These are phyloP conservation scores for Bimuria novae-zelandiae DNA, from an alignment of 2,329 filamentous ascomycete genomes.

Conservation along the genomic window DNA sequence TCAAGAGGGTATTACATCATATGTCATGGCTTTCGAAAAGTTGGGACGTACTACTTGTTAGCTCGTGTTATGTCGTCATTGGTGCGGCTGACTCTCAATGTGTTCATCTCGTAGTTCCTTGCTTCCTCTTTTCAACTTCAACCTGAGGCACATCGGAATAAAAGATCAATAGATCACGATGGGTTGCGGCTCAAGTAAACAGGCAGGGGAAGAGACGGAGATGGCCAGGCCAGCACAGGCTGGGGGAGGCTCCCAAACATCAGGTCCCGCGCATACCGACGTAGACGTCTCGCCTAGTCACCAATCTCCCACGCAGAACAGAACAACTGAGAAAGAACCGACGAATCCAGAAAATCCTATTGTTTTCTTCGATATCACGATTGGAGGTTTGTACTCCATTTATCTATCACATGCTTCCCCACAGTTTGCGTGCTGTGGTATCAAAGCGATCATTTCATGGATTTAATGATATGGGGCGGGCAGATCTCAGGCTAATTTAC, in stretches of 20 bases:
- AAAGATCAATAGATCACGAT: constrained; percentile 1
- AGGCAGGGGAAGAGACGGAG: constrained; percentile 13
- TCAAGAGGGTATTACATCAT: background rate
- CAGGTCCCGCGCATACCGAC: background rate
- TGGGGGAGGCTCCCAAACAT: background rate
- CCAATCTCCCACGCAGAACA: background rate
- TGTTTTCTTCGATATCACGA: constrained; percentile 22
- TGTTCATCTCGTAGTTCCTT: background rate
- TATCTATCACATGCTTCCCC: background rate
- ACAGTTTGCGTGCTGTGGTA: background rate
- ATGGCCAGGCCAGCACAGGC: constrained; percentile 14
- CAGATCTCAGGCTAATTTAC: no score
- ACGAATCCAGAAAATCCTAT: constrained; percentile 20
- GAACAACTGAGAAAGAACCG: constrained; percentile 9
- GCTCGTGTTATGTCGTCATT: background rate
- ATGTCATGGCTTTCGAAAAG: background rate
- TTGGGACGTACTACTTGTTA: background rate
- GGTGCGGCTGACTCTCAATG: background rate
- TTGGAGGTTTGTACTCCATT: constrained; percentile 11
- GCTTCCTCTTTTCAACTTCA: background rate
- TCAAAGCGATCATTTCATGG: background rate
- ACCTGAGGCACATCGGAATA: background rate
- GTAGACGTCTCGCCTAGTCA: background rate
- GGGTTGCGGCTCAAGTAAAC: constrained; percentile 20
- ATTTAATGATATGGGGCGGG: background rate